Evolutionary conservation across 768 basidiomycete genomes (phyloP), one percentile per base, ranked within the genome.

Genomic region (Podaxis sp.): DNA sequence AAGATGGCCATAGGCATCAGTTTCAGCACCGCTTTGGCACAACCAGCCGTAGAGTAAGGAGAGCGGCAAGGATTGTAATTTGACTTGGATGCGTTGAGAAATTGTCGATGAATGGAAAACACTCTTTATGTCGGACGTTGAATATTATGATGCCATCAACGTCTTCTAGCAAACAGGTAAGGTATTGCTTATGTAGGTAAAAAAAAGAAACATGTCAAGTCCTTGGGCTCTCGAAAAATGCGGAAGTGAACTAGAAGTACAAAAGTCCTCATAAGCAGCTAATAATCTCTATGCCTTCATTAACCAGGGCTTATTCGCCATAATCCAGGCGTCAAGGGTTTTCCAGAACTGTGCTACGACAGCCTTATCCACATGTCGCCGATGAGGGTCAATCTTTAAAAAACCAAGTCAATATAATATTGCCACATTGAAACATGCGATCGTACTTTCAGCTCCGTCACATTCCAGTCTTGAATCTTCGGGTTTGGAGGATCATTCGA

Each of bases 341-440:
- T 93, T 90, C 97, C 97, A 99, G 67, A 99, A 98, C 61, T 95
- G 90, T 2, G 94, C 95, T 0, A 98, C 95, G 2, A 91, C 88
- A 14, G 92, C 90, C 71, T 96, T 94, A 77, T 99, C 97, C 21
- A 93, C 86, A 71, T 98, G 95, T 64, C 97, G 83, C 63, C 93
- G 82, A 64, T 88, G 81, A 11, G 87, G 89, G 67, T 99, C 96
- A 65, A 98, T 94, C 95, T 97, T 61, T 11, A 13, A 54, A 16
- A 35, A 46, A 23, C 14, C 18, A 47, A 56, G 38, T 37, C 16
- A 50, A n/a, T 36, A 35, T 4, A 56, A n/a, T 4, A 42, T 9
- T 58, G 42, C 27, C 0, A 0, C 16, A 37, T 14, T 14, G 59
- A 54, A 56, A 21, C 37, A 9, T 44, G 59, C 46, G 46, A 32